Base-by-base conservation (phyloP, 2,329 filamentous ascomycete species). In the Phialophora tarda region DNA sequence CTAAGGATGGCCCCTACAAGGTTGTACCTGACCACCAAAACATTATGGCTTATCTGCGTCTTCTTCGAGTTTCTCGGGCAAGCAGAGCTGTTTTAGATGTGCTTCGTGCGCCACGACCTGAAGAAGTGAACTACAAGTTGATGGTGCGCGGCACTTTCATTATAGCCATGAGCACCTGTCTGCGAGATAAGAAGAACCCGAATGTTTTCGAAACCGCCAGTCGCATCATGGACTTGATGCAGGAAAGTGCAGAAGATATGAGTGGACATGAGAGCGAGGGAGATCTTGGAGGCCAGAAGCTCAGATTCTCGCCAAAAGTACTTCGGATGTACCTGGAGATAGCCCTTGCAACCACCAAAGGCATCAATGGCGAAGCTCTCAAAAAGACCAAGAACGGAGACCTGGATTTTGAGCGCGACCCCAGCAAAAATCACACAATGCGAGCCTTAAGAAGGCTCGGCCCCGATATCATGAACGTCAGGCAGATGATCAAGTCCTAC, bases 121-220 rank as follows among this genome's bases (percentile, higher is more conserved):
- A 64, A 89, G 73, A 86, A 85, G 1, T 73, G 74, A 24, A 73
- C 78, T 6, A 71, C 81, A 67, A 74, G 85, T 47, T 71, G 26
- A 68, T 78, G 75, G 63, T 72, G 75, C 38, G 85, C 84, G 65
- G 65, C 24, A 87, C 87, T 10, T 91, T 93, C 79, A 85, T 86
- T 61, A 85, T 92, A 55, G 92, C 90, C 62, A 87, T 97, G 81
- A 84, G 85, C 69, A 84, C 87, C 4, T 97, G 93, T 77, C 80
- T 87, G 26, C 86, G 89, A 64, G 92, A 97, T 80, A 89, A 88
- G 74, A 88, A 88, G 63, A 97, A 96, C 76, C 82, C 77, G n/a
- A 85, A 89, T 60, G 85, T 86, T 24, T 85, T 96, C 70, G 78
- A 81, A 2, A 84, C 90, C 70, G 90, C 91, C 4, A 86, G 82